Conservation (phyloP, 176 grass and related monocot genomes). For the Luzula sylvatica region DNA sequence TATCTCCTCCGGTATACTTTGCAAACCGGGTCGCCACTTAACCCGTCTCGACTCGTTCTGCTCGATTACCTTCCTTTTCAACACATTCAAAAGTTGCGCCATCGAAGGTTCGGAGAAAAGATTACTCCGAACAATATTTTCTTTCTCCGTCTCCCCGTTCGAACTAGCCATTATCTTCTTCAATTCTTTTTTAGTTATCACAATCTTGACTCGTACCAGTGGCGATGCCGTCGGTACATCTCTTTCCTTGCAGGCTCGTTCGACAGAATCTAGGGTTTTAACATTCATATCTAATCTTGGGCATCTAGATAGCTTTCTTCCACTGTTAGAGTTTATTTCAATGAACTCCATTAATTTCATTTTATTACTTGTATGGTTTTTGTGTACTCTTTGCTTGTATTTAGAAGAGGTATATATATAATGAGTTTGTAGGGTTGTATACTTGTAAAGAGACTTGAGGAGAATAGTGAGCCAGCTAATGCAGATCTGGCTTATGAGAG, state of each 20-base stretch:
- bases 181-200: slow-evolving; percentile 65
- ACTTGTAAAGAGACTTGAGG: slow-evolving; percentile 30
- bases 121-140: background rate
- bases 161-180: slow-evolving; percentile 50
- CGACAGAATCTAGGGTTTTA: slow-evolving; percentile 38
- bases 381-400: background rate
- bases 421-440: background rate
- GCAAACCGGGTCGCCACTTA: slow-evolving; percentile 51
- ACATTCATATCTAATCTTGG: slow-evolving; percentile 44
- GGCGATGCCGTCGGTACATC: background rate
- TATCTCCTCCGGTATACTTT: slow-evolving; percentile 62
- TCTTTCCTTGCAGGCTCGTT: slow-evolving; percentile 26
- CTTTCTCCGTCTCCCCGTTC: background rate
- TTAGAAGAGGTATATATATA: background rate
- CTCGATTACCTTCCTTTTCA: slow-evolving; percentile 31
- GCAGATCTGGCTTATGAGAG: slow-evolving; percentile 26
- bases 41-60: background rate
- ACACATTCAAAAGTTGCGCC: slow-evolving; percentile 47
- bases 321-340: slow-evolving; percentile 36
- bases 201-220: slow-evolving; percentile 52
- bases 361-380: background rate
- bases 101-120: slow-evolving; percentile 10
- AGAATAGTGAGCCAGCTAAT: slow-evolving; percentile 62
- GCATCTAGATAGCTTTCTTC: slow-evolving; percentile 48
- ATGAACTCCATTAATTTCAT: slow-evolving; percentile 12